A percentile compares a stretch with the other conserved stretches of the same genome.
Conservation (phyloP, 768 basidiomycete species). For the Phallus indusiatus region DNA sequence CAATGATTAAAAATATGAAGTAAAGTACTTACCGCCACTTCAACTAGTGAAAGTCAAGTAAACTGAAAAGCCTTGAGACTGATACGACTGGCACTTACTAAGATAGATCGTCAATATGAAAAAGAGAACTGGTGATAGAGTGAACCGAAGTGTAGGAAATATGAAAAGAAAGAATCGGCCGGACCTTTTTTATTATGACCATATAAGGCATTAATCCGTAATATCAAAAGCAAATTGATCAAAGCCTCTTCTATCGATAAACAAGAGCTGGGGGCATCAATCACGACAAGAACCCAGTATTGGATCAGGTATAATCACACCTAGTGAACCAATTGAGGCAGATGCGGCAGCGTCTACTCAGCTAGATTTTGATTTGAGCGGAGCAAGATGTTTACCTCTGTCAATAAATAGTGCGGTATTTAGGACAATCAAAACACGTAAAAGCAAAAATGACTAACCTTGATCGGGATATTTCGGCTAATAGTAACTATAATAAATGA, state of each 20-base stretch:
- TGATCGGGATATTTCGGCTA: too few relatives aligned
- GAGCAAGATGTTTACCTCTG: too few relatives aligned
- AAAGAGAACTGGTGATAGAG: neutral
- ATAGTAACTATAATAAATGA: too few relatives aligned
- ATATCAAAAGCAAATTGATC: neutral
- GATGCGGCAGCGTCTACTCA: too few relatives aligned
- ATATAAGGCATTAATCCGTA: neutral
- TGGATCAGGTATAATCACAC: too few relatives aligned
- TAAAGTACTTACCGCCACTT: neutral
- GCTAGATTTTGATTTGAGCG: too few relatives aligned
- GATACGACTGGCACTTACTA: neutral
- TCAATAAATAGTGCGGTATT: too few relatives aligned
- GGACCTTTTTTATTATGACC: neutral
- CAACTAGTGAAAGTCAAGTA: neutral
- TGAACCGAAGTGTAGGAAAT: neutral
- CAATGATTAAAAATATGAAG: neutral
- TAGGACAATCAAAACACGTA: too few relatives aligned
- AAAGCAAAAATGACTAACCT: too few relatives aligned
- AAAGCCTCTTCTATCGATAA: neutral
- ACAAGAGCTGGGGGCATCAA: too few relatives aligned
- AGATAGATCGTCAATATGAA: neutral
- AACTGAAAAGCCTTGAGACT: neutral
- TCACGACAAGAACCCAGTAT: too few relatives aligned
- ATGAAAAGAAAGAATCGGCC: neutral
- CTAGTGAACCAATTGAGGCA: too few relatives aligned